phyloP scores from a whole-genome alignment of 345 rosid genomes.

The Microthlaspi erraticum region DNA sequence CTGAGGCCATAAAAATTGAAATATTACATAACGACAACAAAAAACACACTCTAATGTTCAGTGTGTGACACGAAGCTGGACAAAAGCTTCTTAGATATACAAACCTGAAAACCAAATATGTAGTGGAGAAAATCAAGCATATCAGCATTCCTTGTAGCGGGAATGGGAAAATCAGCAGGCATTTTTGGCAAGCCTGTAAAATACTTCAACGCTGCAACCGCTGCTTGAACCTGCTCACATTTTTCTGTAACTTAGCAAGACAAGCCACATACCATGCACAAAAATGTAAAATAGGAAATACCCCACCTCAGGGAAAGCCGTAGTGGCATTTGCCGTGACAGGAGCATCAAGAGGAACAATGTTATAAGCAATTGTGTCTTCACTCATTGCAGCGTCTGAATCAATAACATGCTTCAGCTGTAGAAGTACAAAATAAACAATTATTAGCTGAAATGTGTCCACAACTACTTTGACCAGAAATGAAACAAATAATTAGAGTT shows the following conservation, averaged over 20 bases:
- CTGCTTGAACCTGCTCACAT: constrained; percentile 76
- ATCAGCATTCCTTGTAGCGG: constrained; percentile 73
- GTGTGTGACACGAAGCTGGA: constrained; percentile 2
- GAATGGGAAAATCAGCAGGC: constrained; percentile 71
- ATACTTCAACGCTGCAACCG: constrained; percentile 72
- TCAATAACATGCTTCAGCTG: constrained; percentile 88
- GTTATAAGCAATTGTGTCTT: constrained; percentile 88
- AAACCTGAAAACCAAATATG: constrained; percentile 95
- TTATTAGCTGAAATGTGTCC: constrained; percentile 9
- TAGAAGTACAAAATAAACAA: constrained; percentile 37
- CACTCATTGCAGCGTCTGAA: constrained; percentile 92
- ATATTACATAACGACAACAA: constrained; percentile 21
- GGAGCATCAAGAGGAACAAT: constrained; percentile 87
- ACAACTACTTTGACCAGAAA: constrained; percentile 9
- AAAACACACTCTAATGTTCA: background rate
- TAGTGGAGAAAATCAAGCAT: constrained; percentile 88
- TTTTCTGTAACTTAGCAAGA: constrained; percentile 29
- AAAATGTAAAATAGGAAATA: constrained; percentile 31
- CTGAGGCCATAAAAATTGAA: constrained; percentile 50
- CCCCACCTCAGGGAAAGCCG: constrained; percentile 76
- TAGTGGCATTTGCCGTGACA: constrained; percentile 69
- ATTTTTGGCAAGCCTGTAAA: constrained; percentile 69
- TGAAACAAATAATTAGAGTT: background rate
- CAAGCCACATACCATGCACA: constrained; percentile 23
- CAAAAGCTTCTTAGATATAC: constrained; percentile 34